Percentiles rank a stretch among this genome's conserved stretches.
phyloP scores from a whole-genome alignment of 305 asterid species.

The Fraxinus greggii region DNA sequence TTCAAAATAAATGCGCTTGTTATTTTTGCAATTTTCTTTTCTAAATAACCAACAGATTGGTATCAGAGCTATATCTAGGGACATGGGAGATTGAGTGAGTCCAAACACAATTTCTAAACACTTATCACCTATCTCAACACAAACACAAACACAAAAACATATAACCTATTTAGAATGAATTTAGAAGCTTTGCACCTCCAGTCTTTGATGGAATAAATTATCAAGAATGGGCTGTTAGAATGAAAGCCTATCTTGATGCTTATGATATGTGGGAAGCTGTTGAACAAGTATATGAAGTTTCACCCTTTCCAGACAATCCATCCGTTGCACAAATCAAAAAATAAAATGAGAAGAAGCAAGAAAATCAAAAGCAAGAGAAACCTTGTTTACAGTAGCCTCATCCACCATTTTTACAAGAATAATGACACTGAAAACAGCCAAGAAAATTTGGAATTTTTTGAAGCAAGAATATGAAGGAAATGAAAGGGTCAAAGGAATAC shows the following conservation, averaged over 20 bases:
- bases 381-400: neutral
- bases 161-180: too few relatives aligned
- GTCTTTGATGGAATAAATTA: neutral
- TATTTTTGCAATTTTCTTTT: too few relatives aligned
- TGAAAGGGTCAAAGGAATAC: neutral
- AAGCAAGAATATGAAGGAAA: neutral
- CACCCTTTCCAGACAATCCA: neutral
- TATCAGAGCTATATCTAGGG: too few relatives aligned
- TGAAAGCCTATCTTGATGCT: neutral
- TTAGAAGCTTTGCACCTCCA: neutral
- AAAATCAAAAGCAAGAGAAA: slow-evolving; percentile 6
- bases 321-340: neutral
- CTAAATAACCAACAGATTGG: too few relatives aligned
- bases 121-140: too few relatives aligned
- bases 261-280: neutral
- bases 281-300: neutral
- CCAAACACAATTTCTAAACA: too few relatives aligned
- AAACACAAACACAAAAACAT: too few relatives aligned
- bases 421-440: neutral
- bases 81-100: too few relatives aligned
- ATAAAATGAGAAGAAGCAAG: slow-evolving; percentile 2
- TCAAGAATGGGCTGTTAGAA: neutral
- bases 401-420: neutral
- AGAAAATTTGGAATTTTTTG: neutral
- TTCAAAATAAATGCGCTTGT: too few relatives aligned